Conservation (phyloP, 331 rosid genomes). For the Stylosanthes scabra region DNA sequence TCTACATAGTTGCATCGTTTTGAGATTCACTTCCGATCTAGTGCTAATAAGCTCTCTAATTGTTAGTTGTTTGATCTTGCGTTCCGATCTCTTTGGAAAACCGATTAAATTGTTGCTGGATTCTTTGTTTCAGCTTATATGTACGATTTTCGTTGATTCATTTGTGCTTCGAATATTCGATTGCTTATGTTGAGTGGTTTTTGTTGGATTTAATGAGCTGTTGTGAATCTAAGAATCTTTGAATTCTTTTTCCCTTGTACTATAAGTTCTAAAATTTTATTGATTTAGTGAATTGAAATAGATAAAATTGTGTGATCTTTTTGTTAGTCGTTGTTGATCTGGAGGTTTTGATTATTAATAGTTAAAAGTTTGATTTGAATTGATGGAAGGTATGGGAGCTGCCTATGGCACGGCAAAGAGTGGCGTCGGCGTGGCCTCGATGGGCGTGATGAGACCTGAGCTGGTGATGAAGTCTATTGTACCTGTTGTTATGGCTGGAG, state of each 20-base stretch:
- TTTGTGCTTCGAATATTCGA: slow-evolving; percentile 12
- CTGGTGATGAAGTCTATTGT: slow-evolving; percentile 92
- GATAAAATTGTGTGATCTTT: not conserved
- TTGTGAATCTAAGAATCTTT: not conserved
- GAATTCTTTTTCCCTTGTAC: not conserved
- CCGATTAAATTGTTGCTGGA: not conserved
- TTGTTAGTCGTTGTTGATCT: not conserved
- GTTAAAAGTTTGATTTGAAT: not conserved
- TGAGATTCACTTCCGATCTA: not conserved
- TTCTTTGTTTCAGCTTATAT: not conserved
- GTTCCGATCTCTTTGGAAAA: not conserved
- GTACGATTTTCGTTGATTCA: slow-evolving; percentile 7
- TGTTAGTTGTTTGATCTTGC: not conserved
- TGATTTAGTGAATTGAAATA: not conserved
- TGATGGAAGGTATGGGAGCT: slow-evolving; percentile 85
- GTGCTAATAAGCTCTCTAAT: not conserved
- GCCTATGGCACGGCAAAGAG: slow-evolving; percentile 94
- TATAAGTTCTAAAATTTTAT: not conserved
- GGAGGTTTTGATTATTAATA: not conserved
- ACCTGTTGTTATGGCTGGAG: slow-evolving; percentile 97
- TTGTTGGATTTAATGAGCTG: slow-evolving; percentile 12
- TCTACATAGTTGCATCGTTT: not conserved
- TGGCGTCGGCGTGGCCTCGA: slow-evolving; percentile 91
- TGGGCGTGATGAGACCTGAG: slow-evolving; percentile 99
- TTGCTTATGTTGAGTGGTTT: not conserved